A percentile compares a stretch with the other conserved stretches of the same genome.
These are phyloP conservation scores for Millerozyma acaciae DNA, from an alignment of 805 yeast species.

Conservation along the genomic window DNA sequence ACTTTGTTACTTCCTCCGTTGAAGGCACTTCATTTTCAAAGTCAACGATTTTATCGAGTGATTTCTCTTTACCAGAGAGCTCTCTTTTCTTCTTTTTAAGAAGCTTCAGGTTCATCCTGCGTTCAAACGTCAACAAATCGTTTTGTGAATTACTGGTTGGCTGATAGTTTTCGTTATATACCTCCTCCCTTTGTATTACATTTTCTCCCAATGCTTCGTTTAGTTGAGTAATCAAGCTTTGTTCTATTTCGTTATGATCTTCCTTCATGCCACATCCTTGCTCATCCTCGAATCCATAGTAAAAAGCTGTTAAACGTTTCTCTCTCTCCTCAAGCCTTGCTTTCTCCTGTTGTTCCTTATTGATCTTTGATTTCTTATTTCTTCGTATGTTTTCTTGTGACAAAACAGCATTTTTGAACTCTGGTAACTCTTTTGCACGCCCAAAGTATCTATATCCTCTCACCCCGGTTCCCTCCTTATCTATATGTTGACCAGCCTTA, in stretches of 20 bases:
- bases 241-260: constrained; percentile 1
- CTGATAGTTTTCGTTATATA: constrained; percentile 1
- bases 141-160: constrained; percentile 7
- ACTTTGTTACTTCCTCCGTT: constrained; percentile 37
- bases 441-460: constrained; percentile 77
- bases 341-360: constrained; percentile 16
- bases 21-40: constrained; percentile 24
- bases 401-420: constrained; percentile 42
- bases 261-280: constrained; percentile 1
- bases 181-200: constrained; percentile 1
- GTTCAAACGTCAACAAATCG: constrained; percentile 26
- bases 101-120: constrained; percentile 14
- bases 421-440: constrained; percentile 75
- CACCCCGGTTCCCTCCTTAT: constrained; percentile 20
- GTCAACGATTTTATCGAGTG: constrained; percentile 14
- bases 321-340: constrained; percentile 18
- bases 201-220: constrained; percentile 11
- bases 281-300: constrained; percentile 43
- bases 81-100: constrained; percentile 5
- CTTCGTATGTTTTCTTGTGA: constrained; percentile 12
- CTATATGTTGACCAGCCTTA: constrained; percentile 11
- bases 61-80: not conserved
- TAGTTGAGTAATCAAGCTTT: constrained; percentile 9
- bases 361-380: constrained; percentile 18
- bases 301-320: constrained; percentile 26